phyloP scores from a whole-genome alignment of 192 early-diverging fungal genomes.

The Umbelopsis sp. region DNA sequence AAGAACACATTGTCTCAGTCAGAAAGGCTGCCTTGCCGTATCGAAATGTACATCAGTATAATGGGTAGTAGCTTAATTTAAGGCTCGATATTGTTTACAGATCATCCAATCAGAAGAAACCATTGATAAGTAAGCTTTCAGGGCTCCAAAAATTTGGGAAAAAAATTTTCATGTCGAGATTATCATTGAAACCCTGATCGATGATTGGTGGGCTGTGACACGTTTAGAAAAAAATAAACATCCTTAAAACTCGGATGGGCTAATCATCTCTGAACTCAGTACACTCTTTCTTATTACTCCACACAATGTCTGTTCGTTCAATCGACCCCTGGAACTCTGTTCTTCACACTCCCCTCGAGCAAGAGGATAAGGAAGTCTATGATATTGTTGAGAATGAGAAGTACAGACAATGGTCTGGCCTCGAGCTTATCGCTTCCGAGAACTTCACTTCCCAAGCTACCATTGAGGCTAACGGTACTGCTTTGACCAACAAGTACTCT shows the following conservation, averaged over 20 bases:
- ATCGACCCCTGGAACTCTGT: conserved; percentile 65
- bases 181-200: not conserved
- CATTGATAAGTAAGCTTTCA: not conserved
- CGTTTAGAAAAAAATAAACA: not conserved
- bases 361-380: conserved; percentile 94
- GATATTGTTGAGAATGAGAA: conserved; percentile 96
- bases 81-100: too few species aligned
- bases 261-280: not conserved
- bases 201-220: conserved; percentile 17
- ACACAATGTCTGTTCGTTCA: conserved; percentile 35
- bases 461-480: conserved; percentile 99
- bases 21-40: too few species aligned
- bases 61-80: too few species aligned
- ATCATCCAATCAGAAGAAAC: not conserved
- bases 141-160: not conserved
- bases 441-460: conserved; percentile 99
- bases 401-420: conserved; percentile 96
- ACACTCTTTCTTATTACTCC: not conserved
- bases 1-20: too few species aligned
- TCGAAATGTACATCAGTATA: too few species aligned
- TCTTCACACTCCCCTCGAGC: conserved; percentile 88
- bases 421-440: conserved; percentile 99
- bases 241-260: not conserved
- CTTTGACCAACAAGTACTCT: conserved; percentile 99
- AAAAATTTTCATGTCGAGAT: not conserved